Evolutionary conservation across 2,329 filamentous ascomycete species (phyloP).

Genomic region (Neofusicoccum sp.): DNA sequence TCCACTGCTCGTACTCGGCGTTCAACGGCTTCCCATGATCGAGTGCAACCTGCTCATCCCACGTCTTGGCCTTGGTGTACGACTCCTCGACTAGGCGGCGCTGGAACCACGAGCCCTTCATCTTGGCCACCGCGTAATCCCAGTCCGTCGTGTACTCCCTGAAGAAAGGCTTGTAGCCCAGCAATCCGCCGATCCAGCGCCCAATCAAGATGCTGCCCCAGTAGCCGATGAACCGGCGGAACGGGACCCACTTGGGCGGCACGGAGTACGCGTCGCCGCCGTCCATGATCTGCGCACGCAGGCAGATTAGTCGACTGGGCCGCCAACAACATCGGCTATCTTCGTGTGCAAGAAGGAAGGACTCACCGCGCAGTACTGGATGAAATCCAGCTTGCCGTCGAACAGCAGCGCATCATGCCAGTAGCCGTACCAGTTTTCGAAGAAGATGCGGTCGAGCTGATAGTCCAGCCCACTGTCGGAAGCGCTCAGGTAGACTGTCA

Average conservation of each 20-base stretch:
- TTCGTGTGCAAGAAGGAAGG: background rate
- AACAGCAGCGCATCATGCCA: slow-evolving; percentile 31
- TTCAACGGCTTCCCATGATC: background rate
- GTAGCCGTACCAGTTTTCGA: slow-evolving; percentile 41
- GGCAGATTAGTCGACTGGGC: background rate
- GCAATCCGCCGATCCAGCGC: slow-evolving; percentile 38
- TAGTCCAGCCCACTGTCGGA: slow-evolving; percentile 28
- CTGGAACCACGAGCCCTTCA: slow-evolving; percentile 11
- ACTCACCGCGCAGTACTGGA: slow-evolving; percentile 35
- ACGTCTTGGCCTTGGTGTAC: background rate
- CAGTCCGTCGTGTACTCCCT: slow-evolving; percentile 40
- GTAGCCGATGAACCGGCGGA: slow-evolving; percentile 29
- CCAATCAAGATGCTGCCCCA: slow-evolving; percentile 35
- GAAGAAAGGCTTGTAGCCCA: slow-evolving; percentile 42
- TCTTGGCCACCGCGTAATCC: slow-evolving; percentile 24
- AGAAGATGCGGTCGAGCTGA: slow-evolving; percentile 35
- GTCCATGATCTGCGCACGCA: slow-evolving; percentile 37
- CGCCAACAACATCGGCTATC: background rate
- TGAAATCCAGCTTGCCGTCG: slow-evolving; percentile 28
- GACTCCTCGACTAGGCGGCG: slow-evolving; percentile 2
- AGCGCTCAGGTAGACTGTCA: slow-evolving; percentile 25
- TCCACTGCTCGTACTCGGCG: slow-evolving; percentile 14
- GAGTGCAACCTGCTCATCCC: background rate
- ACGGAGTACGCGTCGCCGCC: slow-evolving; percentile 40
- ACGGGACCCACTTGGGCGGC: slow-evolving; percentile 40